Evolutionary conservation across 768 basidiomycete species (phyloP).

Genomic region (Cystobasidiopsis lactophilus): DNA sequence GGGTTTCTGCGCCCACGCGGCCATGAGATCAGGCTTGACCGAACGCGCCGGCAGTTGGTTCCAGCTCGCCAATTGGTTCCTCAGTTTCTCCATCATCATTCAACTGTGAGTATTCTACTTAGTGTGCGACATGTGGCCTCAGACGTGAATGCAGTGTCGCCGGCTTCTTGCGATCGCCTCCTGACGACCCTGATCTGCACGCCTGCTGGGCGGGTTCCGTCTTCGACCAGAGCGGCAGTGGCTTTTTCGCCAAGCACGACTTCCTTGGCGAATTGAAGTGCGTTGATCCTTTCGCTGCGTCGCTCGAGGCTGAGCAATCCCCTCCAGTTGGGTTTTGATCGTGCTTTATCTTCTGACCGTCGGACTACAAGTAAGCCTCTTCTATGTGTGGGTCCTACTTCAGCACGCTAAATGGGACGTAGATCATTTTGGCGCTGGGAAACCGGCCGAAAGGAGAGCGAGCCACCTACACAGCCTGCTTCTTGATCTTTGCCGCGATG

Average conservation of each 20-base stretch:
- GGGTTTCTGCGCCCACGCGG: slow-evolving; percentile 38
- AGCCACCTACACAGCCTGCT: slow-evolving; percentile 34
- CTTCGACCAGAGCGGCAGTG: slow-evolving; percentile 10
- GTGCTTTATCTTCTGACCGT: slow-evolving; percentile 39
- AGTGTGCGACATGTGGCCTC: slow-evolving; percentile 3
- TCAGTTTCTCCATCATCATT: slow-evolving; percentile 13
- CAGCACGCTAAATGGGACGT: background rate
- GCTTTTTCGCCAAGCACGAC: slow-evolving; percentile 12
- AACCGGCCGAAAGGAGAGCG: slow-evolving; percentile 79
- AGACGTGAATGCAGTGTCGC: slow-evolving; percentile 6
- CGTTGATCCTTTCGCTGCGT: too few species aligned
- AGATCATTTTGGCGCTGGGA: slow-evolving; percentile 43
- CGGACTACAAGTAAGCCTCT: slow-evolving; percentile 39
- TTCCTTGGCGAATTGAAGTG: slow-evolving; percentile 14
- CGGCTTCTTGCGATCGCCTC: slow-evolving; percentile 12
- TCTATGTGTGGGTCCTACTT: background rate
- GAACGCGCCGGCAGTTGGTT: slow-evolving; percentile 1
- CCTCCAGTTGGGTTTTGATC: slow-evolving; percentile 14
- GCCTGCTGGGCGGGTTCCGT: slow-evolving; percentile 19
- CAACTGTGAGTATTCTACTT: background rate
- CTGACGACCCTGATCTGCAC: slow-evolving; percentile 11
- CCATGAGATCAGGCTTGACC: too few species aligned
- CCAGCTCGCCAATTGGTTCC: slow-evolving; percentile 13
- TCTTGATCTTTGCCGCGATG: slow-evolving; percentile 58
- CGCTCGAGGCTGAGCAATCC: background rate